Evolutionary conservation across 345 rosid species (phyloP), one percentile per base, ranked within the genome.

Genomic region (Rhodamnia rubescens): DNA sequence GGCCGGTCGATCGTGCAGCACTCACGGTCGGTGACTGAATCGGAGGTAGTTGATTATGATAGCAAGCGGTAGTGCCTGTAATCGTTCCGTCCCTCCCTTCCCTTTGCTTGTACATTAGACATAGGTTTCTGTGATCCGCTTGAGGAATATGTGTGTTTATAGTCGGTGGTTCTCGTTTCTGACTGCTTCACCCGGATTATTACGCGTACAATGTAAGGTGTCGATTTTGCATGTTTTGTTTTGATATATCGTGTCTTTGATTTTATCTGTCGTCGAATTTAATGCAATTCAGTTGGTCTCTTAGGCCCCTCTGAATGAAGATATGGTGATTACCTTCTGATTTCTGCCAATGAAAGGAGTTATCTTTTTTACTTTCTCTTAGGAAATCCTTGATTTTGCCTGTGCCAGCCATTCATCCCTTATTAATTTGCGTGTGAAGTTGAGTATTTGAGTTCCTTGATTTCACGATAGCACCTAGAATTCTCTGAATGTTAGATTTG

Each of bases 1-100:
- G 98, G 98, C 8, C 85, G 96, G 47, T 94, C 98, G 56, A 95
- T 95, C 53, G 98, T 95, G 36, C 97, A 94, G 85, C 96, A 91
- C 89, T 95, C 98, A 29, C 89, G 92, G 42, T 93, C 98, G 53
- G 94, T 93, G 16, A 95, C 98, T 12, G 96, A 95, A 85, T 94
- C 95, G 8, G 98, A 95, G 86, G 93, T 95, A 54, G 92, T 94
- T 15, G 98, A 95, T 85, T 93, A 93, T 50, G 92, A 92, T 81
- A 85, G 80, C 89, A 84, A 57, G 75, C 87, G 89, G 82, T 87
- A 84, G 86, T 55, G 75, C 36, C 69, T 13, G 53, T 81, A 18
- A 56, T 83, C 53, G 44, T 29, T 51, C 32, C 53, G 54, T 64
- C 20, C 40, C 11, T 53, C 6, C 42, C 11, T 9, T 3, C 49